phyloP scores from a whole-genome alignment of 2,329 filamentous ascomycete species.

The Pyrenophora graminea region DNA sequence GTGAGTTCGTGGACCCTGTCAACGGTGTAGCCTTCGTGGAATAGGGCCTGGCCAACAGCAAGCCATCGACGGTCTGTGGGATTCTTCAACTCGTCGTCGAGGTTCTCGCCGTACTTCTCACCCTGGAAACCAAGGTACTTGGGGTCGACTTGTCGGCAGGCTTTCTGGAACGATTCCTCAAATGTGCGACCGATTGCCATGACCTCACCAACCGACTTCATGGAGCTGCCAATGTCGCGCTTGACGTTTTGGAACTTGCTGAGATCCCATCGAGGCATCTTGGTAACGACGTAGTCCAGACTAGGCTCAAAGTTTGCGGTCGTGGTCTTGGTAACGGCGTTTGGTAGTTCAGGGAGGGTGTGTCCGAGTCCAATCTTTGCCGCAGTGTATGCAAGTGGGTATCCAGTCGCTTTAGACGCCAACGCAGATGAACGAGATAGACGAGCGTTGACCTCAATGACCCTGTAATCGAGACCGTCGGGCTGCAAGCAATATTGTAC shows the following conservation, averaged over 20 bases:
- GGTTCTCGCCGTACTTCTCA: conserved; percentile 82
- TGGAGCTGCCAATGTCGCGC: conserved; percentile 93
- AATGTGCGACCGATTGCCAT: conserved; percentile 99
- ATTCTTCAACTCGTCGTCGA: conserved; percentile 87
- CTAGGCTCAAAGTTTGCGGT: conserved; percentile 99
- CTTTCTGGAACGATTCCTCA: conserved; percentile 99
- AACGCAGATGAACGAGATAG: conserved; percentile 95
- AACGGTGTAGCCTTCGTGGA: conserved; percentile 93
- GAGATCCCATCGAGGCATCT: conserved; percentile 98
- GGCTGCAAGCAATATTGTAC: conserved; percentile 97
- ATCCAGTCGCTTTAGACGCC: conserved; percentile 96
- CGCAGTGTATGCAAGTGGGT: conserved; percentile 94
- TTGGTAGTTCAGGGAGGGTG: conserved; percentile 91
- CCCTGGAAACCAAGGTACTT: conserved; percentile 91
- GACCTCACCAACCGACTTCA: conserved; percentile 99
- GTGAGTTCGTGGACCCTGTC: conserved; percentile 90
- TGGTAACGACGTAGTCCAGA: conserved; percentile 96
- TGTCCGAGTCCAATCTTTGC: conserved; percentile 98
- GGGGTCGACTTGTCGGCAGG: conserved; percentile 94
- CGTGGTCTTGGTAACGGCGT: conserved; percentile 97
- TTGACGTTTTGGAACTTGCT: conserved; percentile 99
- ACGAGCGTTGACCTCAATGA: conserved; percentile 99
- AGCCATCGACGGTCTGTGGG: conserved; percentile 97
- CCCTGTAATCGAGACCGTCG: conserved; percentile 94
- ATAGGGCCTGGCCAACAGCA: conserved; percentile 95